phyloP scores from a whole-genome alignment of 768 basidiomycete genomes.

The Pleurotus eryngii region DNA sequence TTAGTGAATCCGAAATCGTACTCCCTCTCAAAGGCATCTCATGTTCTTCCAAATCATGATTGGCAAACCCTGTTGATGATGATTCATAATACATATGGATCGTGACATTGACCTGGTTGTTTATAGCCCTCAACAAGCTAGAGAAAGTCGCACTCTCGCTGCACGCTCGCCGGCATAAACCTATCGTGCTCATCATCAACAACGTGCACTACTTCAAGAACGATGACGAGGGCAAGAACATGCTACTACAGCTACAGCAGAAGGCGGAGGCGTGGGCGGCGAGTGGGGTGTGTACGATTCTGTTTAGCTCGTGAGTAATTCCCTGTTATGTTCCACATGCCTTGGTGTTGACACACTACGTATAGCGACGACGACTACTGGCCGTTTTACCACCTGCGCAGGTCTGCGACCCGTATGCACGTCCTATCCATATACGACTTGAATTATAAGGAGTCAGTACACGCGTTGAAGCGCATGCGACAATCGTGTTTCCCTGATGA shows the following conservation, averaged over 20 bases:
- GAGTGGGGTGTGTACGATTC: conserved; percentile 66
- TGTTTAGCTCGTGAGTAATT: conserved; percentile 65
- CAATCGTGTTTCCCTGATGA: not conserved
- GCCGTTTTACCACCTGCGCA: conserved; percentile 69
- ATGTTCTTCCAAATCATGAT: too few species aligned
- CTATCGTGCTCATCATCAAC: conserved; percentile 79
- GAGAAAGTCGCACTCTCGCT: conserved; percentile 79
- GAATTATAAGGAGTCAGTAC: conserved; percentile 49
- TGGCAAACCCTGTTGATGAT: too few species aligned
- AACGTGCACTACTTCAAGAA: conserved; percentile 76
- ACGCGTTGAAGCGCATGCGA: conserved; percentile 55
- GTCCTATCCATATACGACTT: conserved; percentile 73
- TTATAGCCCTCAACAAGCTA: conserved; percentile 70
- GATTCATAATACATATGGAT: too few species aligned
- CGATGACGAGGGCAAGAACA: conserved; percentile 69
- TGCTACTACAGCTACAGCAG: conserved; percentile 85
- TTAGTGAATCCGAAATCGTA: conserved; percentile 15
- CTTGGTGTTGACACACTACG: too few species aligned
- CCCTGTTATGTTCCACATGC: not conserved
- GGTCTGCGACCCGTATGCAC: conserved; percentile 21
- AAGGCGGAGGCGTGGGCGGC: conserved; percentile 85
- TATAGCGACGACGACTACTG: conserved; percentile 76
- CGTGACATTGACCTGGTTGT: too few species aligned
- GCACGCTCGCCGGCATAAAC: conserved; percentile 53
- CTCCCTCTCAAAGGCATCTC: too few species aligned